Evolutionary conservation across 345 rosid species (phyloP).

Genomic region (Populus deltoides): DNA sequence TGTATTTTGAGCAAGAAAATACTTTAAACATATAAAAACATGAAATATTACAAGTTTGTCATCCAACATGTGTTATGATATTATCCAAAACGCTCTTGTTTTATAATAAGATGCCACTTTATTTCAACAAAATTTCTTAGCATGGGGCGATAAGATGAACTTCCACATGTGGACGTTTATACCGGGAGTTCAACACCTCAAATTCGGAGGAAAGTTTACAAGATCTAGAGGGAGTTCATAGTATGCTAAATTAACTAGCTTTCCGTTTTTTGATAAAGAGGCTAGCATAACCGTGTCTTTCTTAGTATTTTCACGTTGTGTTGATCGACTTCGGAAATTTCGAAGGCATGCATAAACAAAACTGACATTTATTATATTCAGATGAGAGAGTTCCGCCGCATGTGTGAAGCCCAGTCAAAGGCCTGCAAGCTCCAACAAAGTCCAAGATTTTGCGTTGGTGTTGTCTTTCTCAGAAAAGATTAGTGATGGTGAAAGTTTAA

Average conservation of each 20-base stretch:
- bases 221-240: not conserved
- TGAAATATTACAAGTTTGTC: too few species aligned
- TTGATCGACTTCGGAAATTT: not conserved
- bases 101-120: too few species aligned
- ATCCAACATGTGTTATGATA: too few species aligned
- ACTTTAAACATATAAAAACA: too few species aligned
- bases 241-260: not conserved
- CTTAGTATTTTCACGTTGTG: not conserved
- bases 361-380: not conserved
- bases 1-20: too few species aligned
- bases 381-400: not conserved
- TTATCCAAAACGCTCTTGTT: too few species aligned
- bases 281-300: not conserved
- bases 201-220: not conserved
- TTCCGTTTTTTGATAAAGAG: not conserved
- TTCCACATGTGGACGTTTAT: not conserved
- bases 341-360: not conserved
- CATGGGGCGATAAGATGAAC: not conserved
- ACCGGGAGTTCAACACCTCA: not conserved
- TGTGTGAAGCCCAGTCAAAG: constrained; percentile 3
- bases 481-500: not conserved
- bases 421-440: constrained; percentile 32
- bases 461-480: constrained; percentile 8
- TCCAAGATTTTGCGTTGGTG: constrained; percentile 22
- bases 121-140: not conserved